A percentile compares a stretch with the other conserved stretches of the same genome.
These are phyloP conservation scores for Umbilicus rupestris DNA, from an alignment of 164 flowering plant genomes.

Conservation along the genomic window DNA sequence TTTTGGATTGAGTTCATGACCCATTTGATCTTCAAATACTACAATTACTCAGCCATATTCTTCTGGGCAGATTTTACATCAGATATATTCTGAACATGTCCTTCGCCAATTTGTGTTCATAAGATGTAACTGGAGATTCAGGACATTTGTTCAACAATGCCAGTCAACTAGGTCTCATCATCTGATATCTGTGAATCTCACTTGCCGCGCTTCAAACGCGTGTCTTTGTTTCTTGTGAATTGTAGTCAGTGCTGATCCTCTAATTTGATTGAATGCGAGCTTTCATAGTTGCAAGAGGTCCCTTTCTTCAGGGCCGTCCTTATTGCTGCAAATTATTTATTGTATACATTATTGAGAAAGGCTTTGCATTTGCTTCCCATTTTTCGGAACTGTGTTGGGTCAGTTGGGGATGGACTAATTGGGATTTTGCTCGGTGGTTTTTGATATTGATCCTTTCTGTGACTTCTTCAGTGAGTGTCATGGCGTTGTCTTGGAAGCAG, in stretches of 20 bases:
- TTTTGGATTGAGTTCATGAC: not conserved
- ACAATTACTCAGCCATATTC: not conserved
- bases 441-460: not conserved
- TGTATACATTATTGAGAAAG: not conserved
- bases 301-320: not conserved
- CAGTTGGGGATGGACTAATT: not conserved
- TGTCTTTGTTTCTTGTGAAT: not conserved
- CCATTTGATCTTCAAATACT: not conserved
- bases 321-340: not conserved
- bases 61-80: not conserved
- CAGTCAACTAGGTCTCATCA: not conserved
- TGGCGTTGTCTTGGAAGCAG: conserved; percentile 37
- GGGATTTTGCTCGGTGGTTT: not conserved
- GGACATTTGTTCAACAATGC: not conserved
- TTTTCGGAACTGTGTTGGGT: not conserved
- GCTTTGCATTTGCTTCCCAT: not conserved
- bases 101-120: not conserved
- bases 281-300: not conserved
- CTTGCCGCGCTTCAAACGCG: not conserved
- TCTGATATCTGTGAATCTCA: not conserved
- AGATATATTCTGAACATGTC: not conserved
- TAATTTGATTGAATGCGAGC: not conserved
- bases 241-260: not conserved
- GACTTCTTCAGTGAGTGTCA: conserved; percentile 14
- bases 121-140: not conserved